Percentiles rank a stretch among this genome's conserved stretches.
phyloP scores from a whole-genome alignment of 2,329 filamentous ascomycete species.

The Pyrenochaeta sp. region DNA sequence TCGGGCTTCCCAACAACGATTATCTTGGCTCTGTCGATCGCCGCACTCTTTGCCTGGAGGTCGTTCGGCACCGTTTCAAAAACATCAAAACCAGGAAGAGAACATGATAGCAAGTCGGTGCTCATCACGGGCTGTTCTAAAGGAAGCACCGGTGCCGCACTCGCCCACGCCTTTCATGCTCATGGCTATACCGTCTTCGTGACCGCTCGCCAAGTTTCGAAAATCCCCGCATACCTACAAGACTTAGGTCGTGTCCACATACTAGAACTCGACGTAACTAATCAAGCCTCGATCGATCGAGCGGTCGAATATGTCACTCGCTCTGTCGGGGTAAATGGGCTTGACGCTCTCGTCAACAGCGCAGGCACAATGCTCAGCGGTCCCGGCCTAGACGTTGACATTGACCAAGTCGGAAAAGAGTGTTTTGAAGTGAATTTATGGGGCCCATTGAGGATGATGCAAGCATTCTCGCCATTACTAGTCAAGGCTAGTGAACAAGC shows the following conservation, averaged over 20 bases:
- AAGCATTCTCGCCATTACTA: constrained; percentile 46
- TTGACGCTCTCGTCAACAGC: constrained; percentile 53
- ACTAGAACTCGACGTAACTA: constrained; percentile 19
- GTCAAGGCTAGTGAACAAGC: constrained; percentile 11
- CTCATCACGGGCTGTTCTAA: constrained; percentile 40
- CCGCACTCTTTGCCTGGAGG: neutral
- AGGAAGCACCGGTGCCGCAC: constrained; percentile 53
- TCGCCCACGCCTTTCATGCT: constrained; percentile 50
- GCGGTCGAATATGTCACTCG: constrained; percentile 7
- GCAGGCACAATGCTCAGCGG: constrained; percentile 47
- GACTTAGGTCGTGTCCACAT: constrained; percentile 28
- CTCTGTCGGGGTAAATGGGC: constrained; percentile 5
- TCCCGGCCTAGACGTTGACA: constrained; percentile 42
- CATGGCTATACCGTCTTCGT: constrained; percentile 54
- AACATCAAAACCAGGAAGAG: neutral
- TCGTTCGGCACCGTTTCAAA: no score
- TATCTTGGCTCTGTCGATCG: neutral
- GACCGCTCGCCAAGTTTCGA: constrained; percentile 45
- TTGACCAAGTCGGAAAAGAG: constrained; percentile 17
- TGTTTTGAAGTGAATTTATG: constrained; percentile 51
- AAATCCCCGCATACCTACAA: constrained; percentile 24
- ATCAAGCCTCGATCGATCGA: constrained; percentile 7
- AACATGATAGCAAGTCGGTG: constrained; percentile 13
- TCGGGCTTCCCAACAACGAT: neutral
- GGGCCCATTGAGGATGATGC: constrained; percentile 46